Percentiles rank a stretch among this genome's conserved stretches.
These are phyloP conservation scores for Edaphochlamys debaryana DNA, from an alignment of 139 green algal genomes.

Conservation along the genomic window DNA sequence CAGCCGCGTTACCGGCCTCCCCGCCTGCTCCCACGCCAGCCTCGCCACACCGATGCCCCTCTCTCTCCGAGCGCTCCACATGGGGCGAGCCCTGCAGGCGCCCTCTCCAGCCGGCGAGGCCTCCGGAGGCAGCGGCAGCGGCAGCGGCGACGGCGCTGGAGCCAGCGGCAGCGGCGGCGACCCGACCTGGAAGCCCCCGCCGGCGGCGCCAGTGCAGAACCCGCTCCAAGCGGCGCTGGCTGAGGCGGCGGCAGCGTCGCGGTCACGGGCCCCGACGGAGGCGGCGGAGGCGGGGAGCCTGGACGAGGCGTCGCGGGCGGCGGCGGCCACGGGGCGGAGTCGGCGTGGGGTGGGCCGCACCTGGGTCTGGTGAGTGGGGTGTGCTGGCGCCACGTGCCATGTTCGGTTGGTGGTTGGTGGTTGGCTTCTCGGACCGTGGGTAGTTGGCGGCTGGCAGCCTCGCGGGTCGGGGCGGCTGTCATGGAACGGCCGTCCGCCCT, in stretches of 20 bases:
- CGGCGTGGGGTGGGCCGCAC: neutral
- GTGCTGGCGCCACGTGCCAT: too few species aligned
- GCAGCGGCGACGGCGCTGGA: neutral
- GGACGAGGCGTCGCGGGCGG: neutral
- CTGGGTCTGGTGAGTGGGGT: conserved; percentile 30
- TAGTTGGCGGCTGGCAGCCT: too few species aligned
- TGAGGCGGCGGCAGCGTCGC: neutral
- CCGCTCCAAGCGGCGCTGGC: conserved; percentile 30
- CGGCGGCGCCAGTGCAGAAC: conserved; percentile 10
- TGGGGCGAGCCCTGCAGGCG: neutral
- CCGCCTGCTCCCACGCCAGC: too few species aligned
- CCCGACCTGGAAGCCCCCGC: neutral
- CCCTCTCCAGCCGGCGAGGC: too few species aligned
- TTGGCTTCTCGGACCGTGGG: too few species aligned
- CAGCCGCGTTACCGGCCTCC: too few species aligned
- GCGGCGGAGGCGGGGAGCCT: neutral
- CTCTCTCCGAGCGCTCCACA: neutral
- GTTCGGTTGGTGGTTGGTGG: too few species aligned
- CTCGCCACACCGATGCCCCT: too few species aligned
- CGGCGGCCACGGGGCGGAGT: neutral
- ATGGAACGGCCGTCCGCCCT: too few species aligned
- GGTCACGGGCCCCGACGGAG: neutral
- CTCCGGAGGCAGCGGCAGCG: neutral
- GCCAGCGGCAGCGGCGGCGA: neutral
- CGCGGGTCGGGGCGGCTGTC: too few species aligned